phyloP scores from a whole-genome alignment of 116 monocot genomes.

The Dioscorea cayenensis region DNA sequence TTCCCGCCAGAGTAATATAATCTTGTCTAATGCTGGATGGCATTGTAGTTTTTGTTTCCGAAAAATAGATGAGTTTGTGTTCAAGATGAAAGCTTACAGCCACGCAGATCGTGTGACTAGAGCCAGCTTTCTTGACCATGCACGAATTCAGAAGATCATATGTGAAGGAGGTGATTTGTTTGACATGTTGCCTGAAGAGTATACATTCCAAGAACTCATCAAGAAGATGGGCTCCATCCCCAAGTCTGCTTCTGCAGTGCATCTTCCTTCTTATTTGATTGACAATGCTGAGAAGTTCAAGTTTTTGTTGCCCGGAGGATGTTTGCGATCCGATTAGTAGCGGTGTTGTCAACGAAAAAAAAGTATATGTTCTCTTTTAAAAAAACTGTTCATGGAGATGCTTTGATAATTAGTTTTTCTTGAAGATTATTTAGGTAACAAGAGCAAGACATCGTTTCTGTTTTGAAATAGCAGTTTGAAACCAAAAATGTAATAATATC shows the following conservation, averaged over 20 bases:
- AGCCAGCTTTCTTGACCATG: conserved; percentile 27
- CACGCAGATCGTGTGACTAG: conserved; percentile 77
- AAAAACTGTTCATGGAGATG: too few species aligned
- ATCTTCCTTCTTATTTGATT: conserved; percentile 78
- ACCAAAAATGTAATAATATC: too few species aligned
- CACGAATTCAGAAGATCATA: conserved; percentile 77
- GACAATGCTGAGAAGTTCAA: conserved; percentile 62
- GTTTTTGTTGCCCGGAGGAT: conserved; percentile 85
- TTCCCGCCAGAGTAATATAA: conserved; percentile 58
- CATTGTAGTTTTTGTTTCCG: conserved; percentile 98
- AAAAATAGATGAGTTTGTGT: conserved; percentile 52
- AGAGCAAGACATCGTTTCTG: too few species aligned
- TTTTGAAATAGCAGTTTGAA: too few species aligned
- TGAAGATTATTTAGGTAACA: too few species aligned
- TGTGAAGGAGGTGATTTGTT: conserved; percentile 77
- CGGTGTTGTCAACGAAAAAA: too few species aligned
- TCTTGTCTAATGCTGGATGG: conserved; percentile 90
- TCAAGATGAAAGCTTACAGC: conserved; percentile 94
- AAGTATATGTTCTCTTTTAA: too few species aligned
- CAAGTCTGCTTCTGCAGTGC: conserved; percentile 70
- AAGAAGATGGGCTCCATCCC: conserved; percentile 79
- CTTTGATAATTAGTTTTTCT: too few species aligned
- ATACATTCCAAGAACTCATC: conserved; percentile 65
- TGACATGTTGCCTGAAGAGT: conserved; percentile 92
- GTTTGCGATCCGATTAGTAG: conserved; percentile 28